Conservation (phyloP, 805 yeast genomes). For the Wickerhamia fluorescens region DNA sequence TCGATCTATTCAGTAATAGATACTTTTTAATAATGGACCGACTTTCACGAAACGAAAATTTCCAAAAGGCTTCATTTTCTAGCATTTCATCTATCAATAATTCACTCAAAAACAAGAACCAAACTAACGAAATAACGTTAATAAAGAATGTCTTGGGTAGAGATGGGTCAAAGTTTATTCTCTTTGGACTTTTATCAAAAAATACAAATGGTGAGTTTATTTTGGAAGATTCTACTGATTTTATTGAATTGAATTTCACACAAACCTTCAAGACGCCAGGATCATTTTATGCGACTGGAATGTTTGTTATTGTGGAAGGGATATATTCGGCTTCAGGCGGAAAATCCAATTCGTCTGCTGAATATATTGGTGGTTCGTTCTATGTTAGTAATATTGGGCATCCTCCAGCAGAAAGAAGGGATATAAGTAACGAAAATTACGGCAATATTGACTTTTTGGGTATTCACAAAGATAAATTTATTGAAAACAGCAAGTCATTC, state of each 20-base stretch:
- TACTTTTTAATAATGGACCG: conserved; percentile 64
- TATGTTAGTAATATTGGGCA: conserved; percentile 73
- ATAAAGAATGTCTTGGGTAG: conserved; percentile 85
- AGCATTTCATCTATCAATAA: conserved; percentile 36
- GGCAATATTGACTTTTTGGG: conserved; percentile 72
- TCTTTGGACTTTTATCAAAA: conserved; percentile 69
- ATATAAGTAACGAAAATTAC: conserved; percentile 55
- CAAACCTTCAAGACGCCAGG: conserved; percentile 59
- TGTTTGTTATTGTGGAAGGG: conserved; percentile 78
- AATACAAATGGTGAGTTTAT: conserved; percentile 63
- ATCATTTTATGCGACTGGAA: conserved; percentile 66
- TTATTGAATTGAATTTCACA: conserved; percentile 57
- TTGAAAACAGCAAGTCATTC: conserved; percentile 3
- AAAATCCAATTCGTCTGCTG: conserved; percentile 19
- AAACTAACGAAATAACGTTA: conserved; percentile 44
- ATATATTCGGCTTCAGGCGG: conserved; percentile 64
- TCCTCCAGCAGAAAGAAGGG: conserved; percentile 82
- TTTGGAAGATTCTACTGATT: conserved; percentile 76
- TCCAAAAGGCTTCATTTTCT: conserved; percentile 46
- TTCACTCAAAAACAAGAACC: conserved; percentile 5
- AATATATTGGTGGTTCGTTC: conserved; percentile 42
- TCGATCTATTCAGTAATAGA: conserved; percentile 44
- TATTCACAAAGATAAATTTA: conserved; percentile 20
- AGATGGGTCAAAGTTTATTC: conserved; percentile 63
- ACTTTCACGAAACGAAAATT: conserved; percentile 66